A percentile compares a stretch with the other conserved stretches of the same genome.
Conservation (phyloP, 2,329 filamentous ascomycete genomes). For the Aspergillus ruber region DNA sequence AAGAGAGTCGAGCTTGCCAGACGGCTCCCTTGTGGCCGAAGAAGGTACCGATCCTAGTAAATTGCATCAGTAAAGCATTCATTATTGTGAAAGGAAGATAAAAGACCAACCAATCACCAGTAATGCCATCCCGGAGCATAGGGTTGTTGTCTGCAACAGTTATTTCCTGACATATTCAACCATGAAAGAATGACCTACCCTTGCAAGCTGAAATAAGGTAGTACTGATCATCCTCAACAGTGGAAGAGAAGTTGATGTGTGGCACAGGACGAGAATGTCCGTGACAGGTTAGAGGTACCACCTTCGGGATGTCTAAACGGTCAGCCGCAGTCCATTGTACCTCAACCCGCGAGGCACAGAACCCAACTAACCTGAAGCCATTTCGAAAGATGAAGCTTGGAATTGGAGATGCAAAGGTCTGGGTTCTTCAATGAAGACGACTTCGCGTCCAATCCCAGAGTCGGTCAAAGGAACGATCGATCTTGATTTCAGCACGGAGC, state of each 20-base stretch:
- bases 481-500: constrained; percentile 4
- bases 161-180: constrained; percentile 3
- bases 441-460: constrained; percentile 9
- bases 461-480: constrained; percentile 8
- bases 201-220: constrained; percentile 93
- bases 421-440: constrained; percentile 1
- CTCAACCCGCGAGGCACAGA: not conserved
- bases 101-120: constrained; percentile 71
- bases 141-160: constrained; percentile 74
- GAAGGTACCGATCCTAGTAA: constrained; percentile 79
- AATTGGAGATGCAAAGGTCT: constrained; percentile 3
- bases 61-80: constrained; percentile 5
- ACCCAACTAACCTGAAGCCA: constrained; percentile 19
- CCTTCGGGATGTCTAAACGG: constrained; percentile 42
- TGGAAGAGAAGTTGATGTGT: constrained; percentile 80
- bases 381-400: constrained; percentile 6
- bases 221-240: constrained; percentile 76
- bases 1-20: constrained; percentile 88
- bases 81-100: constrained; percentile 1
- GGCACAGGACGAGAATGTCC: constrained; percentile 89
- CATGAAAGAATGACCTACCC: constrained; percentile 44
- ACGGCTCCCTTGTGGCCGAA: constrained; percentile 97
- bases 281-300: constrained; percentile 88
- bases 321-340: constrained; percentile 2
- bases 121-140: constrained; percentile 94